Conservation (phyloP, 169 alveolate species). For the Plasmodium inui region DNA sequence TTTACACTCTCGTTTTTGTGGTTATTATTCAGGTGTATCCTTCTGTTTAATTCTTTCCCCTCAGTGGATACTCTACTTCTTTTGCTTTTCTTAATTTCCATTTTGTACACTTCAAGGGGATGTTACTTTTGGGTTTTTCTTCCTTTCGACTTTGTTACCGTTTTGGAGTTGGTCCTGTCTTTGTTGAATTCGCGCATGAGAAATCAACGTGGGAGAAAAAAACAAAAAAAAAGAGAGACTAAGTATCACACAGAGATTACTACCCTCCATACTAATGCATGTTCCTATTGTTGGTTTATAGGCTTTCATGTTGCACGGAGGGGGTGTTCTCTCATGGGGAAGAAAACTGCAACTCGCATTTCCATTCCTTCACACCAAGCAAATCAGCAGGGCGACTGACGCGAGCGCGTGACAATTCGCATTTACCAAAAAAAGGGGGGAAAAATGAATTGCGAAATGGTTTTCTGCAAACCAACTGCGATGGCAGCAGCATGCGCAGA, state of each 20-base stretch:
- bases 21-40: neutral
- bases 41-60: constrained; percentile 3
- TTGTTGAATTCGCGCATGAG: neutral
- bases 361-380: neutral
- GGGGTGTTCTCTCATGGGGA: neutral
- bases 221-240: neutral
- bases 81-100: constrained; percentile 27
- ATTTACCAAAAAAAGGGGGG: neutral
- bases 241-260: neutral
- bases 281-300: neutral
- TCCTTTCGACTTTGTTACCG: neutral
- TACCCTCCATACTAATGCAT: neutral
- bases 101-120: neutral
- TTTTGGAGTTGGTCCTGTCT: neutral
- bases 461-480: neutral
- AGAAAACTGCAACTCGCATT: neutral
- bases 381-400: neutral
- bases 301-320: neutral
- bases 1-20: neutral
- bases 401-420: neutral
- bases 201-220: neutral
- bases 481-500: neutral
- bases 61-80: constrained; percentile 3
- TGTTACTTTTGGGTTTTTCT: neutral
- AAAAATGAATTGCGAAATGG: neutral